Base-by-base conservation (phyloP, 371 early-diverging fungal genomes). In the Apophysomyces trapeziformis region DNA sequence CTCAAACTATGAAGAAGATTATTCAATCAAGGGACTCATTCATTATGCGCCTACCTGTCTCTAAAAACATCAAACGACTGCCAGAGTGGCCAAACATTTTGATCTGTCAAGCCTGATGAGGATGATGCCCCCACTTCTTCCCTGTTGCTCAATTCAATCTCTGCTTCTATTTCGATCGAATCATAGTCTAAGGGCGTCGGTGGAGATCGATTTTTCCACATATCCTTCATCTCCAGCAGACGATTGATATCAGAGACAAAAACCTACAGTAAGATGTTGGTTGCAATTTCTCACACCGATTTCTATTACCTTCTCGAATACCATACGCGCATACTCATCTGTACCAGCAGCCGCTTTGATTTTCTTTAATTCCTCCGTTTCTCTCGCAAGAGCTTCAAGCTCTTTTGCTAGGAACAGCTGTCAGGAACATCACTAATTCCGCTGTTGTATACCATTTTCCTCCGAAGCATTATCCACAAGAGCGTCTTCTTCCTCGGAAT, bases 171-270 rank as follows among this genome's bases (percentile, higher is more conserved):
- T 57, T 61, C 66, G 16, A 92, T 64, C 14, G 71, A 64, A 2
- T 82, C 82, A 57, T 81, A 92, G 37, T 80, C 66, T 11, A 97
- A 74, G 5, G 92, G 89, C 0, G 68, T 79, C 4, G 99, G 99
- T 12, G 84, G 82, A 14, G 70, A 73, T 13, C 95, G 88, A 6
- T 72, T 77, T 67, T 89, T 90, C 98, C 98, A 98, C 90, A 97
- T 89, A n/a, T 94, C 95, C 21, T 91, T 85, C 93, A 95, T 91
- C 0, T 75, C 74, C 39, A 91, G 60, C 12, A 97, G 79, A 4
- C 95, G 87, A 5, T 84, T 67, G 54, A 98, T 89, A 69, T 98
- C 98, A 12, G 73, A 67, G n/a, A 64, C 70, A 72, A 92, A 96
- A 4, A 90, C 83, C 84, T 87, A 57, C 5, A 45, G 13, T 43